phyloP scores from a whole-genome alignment of 1,284 basidiomycete species.

The Hortiboletus rubellus region DNA sequence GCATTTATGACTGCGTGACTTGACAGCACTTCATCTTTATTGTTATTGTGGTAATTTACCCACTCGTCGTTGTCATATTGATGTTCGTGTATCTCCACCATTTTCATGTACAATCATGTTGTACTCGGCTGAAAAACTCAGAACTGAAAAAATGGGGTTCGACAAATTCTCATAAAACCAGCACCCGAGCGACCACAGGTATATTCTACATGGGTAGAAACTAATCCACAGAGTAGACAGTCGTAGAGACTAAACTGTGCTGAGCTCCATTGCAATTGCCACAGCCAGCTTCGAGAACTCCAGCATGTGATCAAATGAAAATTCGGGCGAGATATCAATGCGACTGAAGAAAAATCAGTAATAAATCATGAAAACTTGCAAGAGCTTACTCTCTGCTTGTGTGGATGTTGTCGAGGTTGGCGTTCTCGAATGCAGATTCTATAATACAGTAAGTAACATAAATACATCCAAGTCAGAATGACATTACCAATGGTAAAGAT shows the following conservation, averaged over 20 bases:
- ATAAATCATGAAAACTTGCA: constrained; percentile 5
- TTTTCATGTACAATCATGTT: background rate
- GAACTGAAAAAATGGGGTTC: too few relatives aligned
- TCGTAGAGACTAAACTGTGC: constrained; percentile 38
- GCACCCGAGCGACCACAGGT: background rate
- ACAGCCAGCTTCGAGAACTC: constrained; percentile 90
- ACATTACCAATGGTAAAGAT: constrained; percentile 79
- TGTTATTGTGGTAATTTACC: background rate
- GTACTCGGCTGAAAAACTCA: background rate
- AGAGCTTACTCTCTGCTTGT: constrained; percentile 68
- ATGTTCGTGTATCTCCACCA: background rate
- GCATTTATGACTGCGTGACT: constrained; percentile 27
- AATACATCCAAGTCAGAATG: constrained; percentile 12
- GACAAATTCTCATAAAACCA: background rate
- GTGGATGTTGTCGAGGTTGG: constrained; percentile 80
- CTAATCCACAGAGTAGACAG: background rate
- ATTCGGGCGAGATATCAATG: constrained; percentile 83
- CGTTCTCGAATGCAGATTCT: constrained; percentile 75
- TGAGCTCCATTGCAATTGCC: constrained; percentile 81
- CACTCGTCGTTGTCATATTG: background rate
- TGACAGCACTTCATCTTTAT: background rate
- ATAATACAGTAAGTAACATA: constrained; percentile 11
- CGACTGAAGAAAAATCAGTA: constrained; percentile 49
- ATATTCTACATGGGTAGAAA: background rate
- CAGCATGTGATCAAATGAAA: constrained; percentile 81